These are phyloP conservation scores for Cutaneotrichosporon daszewskae DNA, from an alignment of 1,284 basidiomycete genomes.

Conservation along the genomic window DNA sequence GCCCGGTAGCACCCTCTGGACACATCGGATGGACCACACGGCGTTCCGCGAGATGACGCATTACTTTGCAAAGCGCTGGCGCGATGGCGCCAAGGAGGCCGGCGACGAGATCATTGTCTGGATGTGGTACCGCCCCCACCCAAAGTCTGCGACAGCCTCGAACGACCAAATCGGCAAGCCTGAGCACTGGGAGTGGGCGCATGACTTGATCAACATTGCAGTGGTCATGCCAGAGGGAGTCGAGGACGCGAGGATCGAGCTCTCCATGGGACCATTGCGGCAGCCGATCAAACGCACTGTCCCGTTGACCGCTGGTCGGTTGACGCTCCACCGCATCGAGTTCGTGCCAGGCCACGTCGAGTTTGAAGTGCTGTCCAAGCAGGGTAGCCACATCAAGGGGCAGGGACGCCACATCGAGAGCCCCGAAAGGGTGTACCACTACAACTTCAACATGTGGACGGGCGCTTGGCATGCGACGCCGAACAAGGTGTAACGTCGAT, in stretches of 20 bases:
- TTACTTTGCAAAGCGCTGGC: constrained; percentile 33
- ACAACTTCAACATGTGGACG: constrained; percentile 48
- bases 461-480: constrained; percentile 28
- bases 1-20: constrained; percentile 44
- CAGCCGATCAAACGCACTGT: not conserved
- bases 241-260: constrained; percentile 10
- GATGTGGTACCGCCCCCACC: constrained; percentile 41
- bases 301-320: constrained; percentile 14
- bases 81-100: constrained; percentile 19
- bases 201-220: constrained; percentile 42
- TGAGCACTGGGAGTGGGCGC: constrained; percentile 38
- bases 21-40: constrained; percentile 38
- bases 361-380: constrained; percentile 23
- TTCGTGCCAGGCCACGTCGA: constrained; percentile 36
- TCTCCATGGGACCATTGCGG: constrained; percentile 18
- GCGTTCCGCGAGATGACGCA: constrained; percentile 41
- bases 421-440: constrained; percentile 5
- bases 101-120: constrained; percentile 21
- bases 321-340: constrained; percentile 25
- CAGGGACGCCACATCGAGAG: constrained; percentile 24
- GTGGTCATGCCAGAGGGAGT: constrained; percentile 18
- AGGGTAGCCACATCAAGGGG: constrained; percentile 23
- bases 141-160: constrained; percentile 14
- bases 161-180: constrained; percentile 34
- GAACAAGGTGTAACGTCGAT: constrained; percentile 1